Conservation (phyloP, 2,329 filamentous ascomycete species). For the Fusarium torulosum region DNA sequence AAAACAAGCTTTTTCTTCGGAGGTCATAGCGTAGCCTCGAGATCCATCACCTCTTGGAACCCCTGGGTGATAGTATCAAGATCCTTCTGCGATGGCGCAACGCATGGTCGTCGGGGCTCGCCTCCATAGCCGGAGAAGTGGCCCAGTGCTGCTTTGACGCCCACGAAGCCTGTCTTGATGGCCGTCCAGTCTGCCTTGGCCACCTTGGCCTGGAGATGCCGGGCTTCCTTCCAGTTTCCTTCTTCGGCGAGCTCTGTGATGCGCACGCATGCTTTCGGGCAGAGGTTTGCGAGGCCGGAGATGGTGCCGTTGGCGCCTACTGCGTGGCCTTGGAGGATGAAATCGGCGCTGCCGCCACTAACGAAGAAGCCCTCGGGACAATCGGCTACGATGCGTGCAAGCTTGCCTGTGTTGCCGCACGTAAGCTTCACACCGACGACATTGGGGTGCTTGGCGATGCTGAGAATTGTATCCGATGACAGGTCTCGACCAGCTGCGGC, state of each 20-base stretch:
- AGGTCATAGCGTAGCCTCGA: slow-evolving; percentile 47
- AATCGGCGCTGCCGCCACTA: slow-evolving; percentile 57
- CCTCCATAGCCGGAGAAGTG: slow-evolving; percentile 57
- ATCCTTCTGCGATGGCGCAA: slow-evolving; percentile 51
- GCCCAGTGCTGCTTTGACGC: slow-evolving; percentile 61
- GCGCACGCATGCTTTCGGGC: slow-evolving; percentile 53
- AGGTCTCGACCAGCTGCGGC: slow-evolving; percentile 72
- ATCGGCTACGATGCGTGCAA: slow-evolving; percentile 63
- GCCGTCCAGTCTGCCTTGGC: slow-evolving; percentile 61
- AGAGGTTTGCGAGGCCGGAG: slow-evolving; percentile 57
- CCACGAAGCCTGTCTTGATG: slow-evolving; percentile 63
- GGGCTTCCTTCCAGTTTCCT: slow-evolving; percentile 52
- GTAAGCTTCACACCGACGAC: slow-evolving; percentile 75
- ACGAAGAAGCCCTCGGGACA: slow-evolving; percentile 52
- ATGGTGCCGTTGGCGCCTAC: slow-evolving; percentile 58
- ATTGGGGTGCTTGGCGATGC: slow-evolving; percentile 66
- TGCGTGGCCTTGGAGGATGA: slow-evolving; percentile 57
- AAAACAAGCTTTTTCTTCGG: slow-evolving; percentile 20
- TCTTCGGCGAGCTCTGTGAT: slow-evolving; percentile 53
- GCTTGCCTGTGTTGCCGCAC: slow-evolving; percentile 74
- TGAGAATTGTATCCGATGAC: slow-evolving; percentile 68
- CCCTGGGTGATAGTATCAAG: slow-evolving; percentile 53
- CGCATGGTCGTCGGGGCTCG: slow-evolving; percentile 57
- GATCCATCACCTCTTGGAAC: slow-evolving; percentile 52
- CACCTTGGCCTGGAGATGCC: slow-evolving; percentile 56